Conservation (phyloP, 2,329 filamentous ascomycete genomes). For the Curvularia eragrostidis region DNA sequence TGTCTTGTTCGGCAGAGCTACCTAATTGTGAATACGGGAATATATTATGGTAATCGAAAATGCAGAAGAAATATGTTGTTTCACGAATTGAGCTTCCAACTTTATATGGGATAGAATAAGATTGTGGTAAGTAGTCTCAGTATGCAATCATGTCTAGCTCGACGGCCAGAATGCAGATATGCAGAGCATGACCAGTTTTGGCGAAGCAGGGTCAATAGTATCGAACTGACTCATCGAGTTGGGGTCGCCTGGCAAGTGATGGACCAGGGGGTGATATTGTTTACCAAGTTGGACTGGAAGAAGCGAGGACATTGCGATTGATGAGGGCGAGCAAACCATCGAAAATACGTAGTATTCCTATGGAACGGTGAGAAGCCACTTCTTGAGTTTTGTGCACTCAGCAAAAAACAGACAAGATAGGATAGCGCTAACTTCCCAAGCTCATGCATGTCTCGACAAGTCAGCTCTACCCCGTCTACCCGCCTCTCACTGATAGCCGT, state of each 20-base stretch:
- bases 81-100: not conserved
- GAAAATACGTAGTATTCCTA: not conserved
- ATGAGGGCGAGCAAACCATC: not conserved
- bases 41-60: too few species aligned
- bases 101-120: not conserved
- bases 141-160: not conserved
- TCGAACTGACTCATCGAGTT: not conserved
- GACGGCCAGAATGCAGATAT: not conserved
- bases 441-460: too few species aligned
- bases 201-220: not conserved
- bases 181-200: not conserved
- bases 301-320: not conserved
- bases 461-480: too few species aligned
- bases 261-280: not conserved
- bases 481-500: constrained; percentile 50
- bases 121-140: not conserved
- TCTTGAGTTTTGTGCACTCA: too few species aligned
- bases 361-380: too few species aligned
- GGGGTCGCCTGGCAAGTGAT: not conserved
- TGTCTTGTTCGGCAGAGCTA: not conserved
- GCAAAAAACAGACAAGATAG: too few species aligned
- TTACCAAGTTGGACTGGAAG: not conserved
- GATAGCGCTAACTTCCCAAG: too few species aligned
- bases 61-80: not conserved
- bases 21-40: too few species aligned